A percentile compares a stretch with the other conserved stretches of the same genome.
These are phyloP conservation scores for Penium margaritaceum DNA, from an alignment of 139 green algal genomes.

Conservation along the genomic window DNA sequence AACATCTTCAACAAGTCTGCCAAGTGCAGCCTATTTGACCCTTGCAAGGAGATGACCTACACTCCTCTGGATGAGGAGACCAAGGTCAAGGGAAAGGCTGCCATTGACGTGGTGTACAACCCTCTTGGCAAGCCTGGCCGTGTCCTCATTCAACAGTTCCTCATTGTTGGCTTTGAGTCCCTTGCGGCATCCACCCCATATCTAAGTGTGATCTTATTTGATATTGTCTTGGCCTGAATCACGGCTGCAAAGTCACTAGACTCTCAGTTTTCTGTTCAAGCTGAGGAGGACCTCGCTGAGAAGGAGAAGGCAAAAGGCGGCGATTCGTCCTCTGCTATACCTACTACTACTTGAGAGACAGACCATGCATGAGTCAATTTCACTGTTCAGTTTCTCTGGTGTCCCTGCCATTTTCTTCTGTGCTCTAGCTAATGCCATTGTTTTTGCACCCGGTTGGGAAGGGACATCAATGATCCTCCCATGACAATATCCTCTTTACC, in stretches of 20 bases:
- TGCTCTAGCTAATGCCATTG: too few relatives aligned
- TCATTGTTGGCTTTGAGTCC: conserved; percentile 96
- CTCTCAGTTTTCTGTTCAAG: conserved; percentile 68
- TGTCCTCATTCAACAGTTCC: conserved; percentile 92
- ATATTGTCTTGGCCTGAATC: conserved; percentile 83
- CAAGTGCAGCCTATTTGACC: conserved; percentile 99
- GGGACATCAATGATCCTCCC: too few relatives aligned
- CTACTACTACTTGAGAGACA: too few relatives aligned
- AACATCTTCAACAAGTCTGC: conserved; percentile 88
- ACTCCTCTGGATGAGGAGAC: conserved; percentile 92
- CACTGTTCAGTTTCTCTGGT: too few relatives aligned
- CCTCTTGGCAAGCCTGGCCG: conserved; percentile 96
- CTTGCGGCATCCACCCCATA: conserved; percentile 91
- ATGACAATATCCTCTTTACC: too few relatives aligned
- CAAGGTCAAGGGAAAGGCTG: conserved; percentile 93
- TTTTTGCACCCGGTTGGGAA: too few relatives aligned
- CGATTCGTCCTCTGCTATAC: too few relatives aligned
- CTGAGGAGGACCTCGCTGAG: conserved; percentile 22
- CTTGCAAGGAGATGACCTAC: conserved; percentile 99
- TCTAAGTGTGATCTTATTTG: conserved; percentile 83
- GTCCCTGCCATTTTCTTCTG: too few relatives aligned
- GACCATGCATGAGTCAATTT: too few relatives aligned
- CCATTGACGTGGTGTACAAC: conserved; percentile 99
- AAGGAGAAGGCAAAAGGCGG: too few relatives aligned
- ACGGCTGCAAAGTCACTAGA: conserved; percentile 70